Evolutionary conservation across 148 eudicot species (phyloP).

Genomic region (Amaranthus hypochondriacus): DNA sequence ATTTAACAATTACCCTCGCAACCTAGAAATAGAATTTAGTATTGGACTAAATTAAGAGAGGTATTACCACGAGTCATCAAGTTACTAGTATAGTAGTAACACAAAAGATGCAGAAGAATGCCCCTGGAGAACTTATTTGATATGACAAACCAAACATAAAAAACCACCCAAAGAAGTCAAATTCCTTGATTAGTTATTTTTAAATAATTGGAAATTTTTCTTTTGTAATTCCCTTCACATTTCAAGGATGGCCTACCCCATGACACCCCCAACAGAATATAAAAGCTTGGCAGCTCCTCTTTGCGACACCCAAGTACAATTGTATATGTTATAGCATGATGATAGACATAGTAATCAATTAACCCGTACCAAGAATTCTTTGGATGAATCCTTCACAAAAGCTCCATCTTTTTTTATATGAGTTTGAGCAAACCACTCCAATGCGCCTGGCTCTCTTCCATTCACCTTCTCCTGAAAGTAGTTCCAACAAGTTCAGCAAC

Average conservation of each 20-base stretch:
- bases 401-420: conserved; percentile 34
- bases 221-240: not conserved
- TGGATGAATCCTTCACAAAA: conserved; percentile 24
- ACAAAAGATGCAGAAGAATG: not conserved
- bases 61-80: not conserved
- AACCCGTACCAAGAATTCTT: conserved; percentile 29
- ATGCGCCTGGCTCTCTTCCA: conserved; percentile 35
- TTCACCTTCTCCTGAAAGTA: conserved; percentile 24
- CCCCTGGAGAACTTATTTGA: not conserved
- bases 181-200: not conserved
- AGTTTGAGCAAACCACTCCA: conserved; percentile 37
- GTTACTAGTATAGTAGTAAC: too few species aligned
- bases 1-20: not conserved
- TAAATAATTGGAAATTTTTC: not conserved
- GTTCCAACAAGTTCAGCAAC: conserved; percentile 3
- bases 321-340: not conserved
- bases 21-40: not conserved
- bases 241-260: not conserved
- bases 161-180: not conserved
- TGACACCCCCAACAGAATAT: not conserved
- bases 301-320: not conserved
- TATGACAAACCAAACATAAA: not conserved
- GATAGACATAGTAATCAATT: conserved; percentile 1
- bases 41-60: not conserved
- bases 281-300: not conserved